A percentile compares a stretch with the other conserved stretches of the same genome.
Evolutionary conservation across 495 filamentous ascomycete genomes (phyloP).

Genomic region (Mytilinidion resinicola): DNA sequence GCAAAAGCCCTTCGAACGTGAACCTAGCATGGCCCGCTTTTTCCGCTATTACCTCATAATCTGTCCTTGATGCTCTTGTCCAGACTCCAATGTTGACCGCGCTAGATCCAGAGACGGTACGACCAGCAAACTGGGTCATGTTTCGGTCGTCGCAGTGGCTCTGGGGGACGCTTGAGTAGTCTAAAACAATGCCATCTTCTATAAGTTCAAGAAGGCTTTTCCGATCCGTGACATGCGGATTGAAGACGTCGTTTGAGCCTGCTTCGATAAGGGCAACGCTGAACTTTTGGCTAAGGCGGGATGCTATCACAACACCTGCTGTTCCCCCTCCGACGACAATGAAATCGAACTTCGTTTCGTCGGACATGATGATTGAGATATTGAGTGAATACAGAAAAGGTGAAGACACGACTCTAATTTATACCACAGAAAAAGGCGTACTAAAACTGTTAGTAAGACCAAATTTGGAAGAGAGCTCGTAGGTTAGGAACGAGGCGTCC

Average conservation of each 20-base stretch:
- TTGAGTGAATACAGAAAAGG: too few species aligned
- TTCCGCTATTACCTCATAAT: conserved; percentile 52
- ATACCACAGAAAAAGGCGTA: too few species aligned
- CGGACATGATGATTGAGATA: neutral
- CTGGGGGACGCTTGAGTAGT: conserved; percentile 10
- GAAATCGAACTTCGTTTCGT: neutral
- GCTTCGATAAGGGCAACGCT: too few species aligned
- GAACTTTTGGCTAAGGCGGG: too few species aligned
- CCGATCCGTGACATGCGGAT: too few species aligned
- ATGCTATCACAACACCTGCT: neutral
- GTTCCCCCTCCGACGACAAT: conserved; percentile 4
- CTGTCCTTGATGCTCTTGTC: conserved; percentile 48
- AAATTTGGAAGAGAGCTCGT: too few species aligned
- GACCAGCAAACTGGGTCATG: conserved; percentile 35
- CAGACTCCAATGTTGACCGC: conserved; percentile 60
- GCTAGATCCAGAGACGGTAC: conserved; percentile 52
- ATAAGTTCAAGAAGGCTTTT: too few species aligned
- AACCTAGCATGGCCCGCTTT: conserved; percentile 42
- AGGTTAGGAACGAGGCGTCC: too few species aligned
- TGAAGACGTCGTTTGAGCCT: too few species aligned
- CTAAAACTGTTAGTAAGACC: too few species aligned
- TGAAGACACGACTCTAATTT: too few species aligned
- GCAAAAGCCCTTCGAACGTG: conserved; percentile 41
- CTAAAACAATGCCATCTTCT: neutral
- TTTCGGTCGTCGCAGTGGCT: neutral